phyloP scores from a whole-genome alignment of 1,139 yeast species.

The Blastobotrys serpentis region DNA sequence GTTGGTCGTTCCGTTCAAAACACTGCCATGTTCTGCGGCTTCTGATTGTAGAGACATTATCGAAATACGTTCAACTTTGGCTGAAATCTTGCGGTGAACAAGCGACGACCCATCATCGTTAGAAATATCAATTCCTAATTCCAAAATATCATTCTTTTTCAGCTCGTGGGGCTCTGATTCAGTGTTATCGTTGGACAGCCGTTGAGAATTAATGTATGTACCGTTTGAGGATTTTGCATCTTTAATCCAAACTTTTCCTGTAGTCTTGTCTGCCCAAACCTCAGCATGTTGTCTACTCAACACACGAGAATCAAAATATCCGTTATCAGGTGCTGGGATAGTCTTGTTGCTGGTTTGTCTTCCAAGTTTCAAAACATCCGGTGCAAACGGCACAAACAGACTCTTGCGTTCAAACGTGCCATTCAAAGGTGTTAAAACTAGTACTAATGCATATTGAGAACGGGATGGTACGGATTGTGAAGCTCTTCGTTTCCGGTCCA shows the following conservation, averaged over 20 bases:
- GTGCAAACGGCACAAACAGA: conserved; percentile 73
- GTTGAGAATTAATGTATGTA: conserved; percentile 77
- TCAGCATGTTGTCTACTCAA: conserved; percentile 93
- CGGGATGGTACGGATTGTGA: conserved; percentile 22
- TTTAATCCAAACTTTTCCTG: conserved; percentile 69
- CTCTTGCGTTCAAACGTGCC: conserved; percentile 81
- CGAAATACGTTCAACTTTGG: conserved; percentile 70
- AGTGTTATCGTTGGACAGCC: conserved; percentile 59
- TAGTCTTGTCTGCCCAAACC: conserved; percentile 66
- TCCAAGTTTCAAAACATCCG: conserved; percentile 84
- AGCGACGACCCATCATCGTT: conserved; percentile 50
- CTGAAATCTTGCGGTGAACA: conserved; percentile 82
- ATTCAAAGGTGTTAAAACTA: conserved; percentile 72
- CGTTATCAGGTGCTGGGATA: conserved; percentile 76
- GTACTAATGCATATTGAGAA: conserved; percentile 45
- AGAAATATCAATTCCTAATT: conserved; percentile 89
- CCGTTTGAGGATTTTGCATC: conserved; percentile 94
- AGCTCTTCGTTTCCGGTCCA: neutral
- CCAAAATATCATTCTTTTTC: conserved; percentile 72
- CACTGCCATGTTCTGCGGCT: neutral
- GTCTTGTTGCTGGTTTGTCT: conserved; percentile 77
- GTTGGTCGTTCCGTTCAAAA: conserved; percentile 9
- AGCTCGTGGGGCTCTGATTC: conserved; percentile 57
- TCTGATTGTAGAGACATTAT: conserved; percentile 48
- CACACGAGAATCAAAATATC: conserved; percentile 92